Percentiles rank a stretch among this genome's conserved stretches.
Conservation (phyloP, 495 filamentous ascomycete genomes). For the Cairneyella variabilis region DNA sequence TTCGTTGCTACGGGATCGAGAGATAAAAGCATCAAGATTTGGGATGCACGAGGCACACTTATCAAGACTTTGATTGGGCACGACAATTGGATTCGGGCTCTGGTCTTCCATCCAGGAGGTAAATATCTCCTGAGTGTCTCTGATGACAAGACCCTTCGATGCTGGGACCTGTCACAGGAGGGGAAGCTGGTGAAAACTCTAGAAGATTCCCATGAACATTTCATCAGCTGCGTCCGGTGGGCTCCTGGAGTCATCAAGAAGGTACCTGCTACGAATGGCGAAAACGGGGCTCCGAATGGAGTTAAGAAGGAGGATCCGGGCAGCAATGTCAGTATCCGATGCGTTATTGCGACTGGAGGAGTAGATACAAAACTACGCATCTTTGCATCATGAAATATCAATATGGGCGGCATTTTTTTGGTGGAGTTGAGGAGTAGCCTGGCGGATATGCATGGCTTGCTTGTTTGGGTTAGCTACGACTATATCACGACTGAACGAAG, state of each 20-base stretch:
- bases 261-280: slow-evolving; percentile 38
- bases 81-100: slow-evolving; percentile 89
- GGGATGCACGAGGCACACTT: slow-evolving; percentile 80
- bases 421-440: slow-evolving; percentile 23
- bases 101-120: slow-evolving; percentile 91
- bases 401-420: not conserved
- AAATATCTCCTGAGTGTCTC: slow-evolving; percentile 84
- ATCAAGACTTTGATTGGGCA: slow-evolving; percentile 88
- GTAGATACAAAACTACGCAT: slow-evolving; percentile 59
- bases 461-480: not conserved
- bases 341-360: slow-evolving; percentile 60
- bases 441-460: not conserved
- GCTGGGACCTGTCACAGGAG: slow-evolving; percentile 93
- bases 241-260: slow-evolving; percentile 74
- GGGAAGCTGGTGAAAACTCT: slow-evolving; percentile 84
- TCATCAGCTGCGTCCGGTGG: slow-evolving; percentile 86
- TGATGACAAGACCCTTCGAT: slow-evolving; percentile 90
- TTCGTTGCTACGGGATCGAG: slow-evolving; percentile 88
- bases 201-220: slow-evolving; percentile 76
- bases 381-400: slow-evolving; percentile 41
- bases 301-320: slow-evolving; percentile 36
- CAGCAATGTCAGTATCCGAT: slow-evolving; percentile 39
- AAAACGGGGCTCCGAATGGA: slow-evolving; percentile 50
- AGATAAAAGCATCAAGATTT: slow-evolving; percentile 89
- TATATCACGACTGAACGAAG: slow-evolving; percentile 17